Evolutionary conservation across 305 asterid species (phyloP), one percentile per base, ranked within the genome.

Genomic region (Fraxinus xanthoxyloides): DNA sequence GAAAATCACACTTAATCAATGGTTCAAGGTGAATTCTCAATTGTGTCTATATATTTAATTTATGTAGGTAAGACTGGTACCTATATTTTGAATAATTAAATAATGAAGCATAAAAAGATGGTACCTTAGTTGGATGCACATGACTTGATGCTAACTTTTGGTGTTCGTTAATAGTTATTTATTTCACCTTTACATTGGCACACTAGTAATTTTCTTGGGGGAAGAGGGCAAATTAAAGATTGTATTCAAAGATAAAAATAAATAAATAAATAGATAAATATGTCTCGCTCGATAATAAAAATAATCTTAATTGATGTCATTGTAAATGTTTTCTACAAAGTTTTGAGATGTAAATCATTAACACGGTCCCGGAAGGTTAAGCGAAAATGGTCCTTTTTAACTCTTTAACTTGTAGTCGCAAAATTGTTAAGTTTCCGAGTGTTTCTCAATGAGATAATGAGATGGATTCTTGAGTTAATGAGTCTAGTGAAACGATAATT

Each of bases 81-180:
- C 56, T 75, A 36, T 48, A 17, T 48, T 48, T 48, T 5, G 23
- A 51, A 51, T 51, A 51, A 51, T 51, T 17, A 51, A 51, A 51
- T 51, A 51, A 51, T 51, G 61, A 51, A 51, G 8, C 56, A 76
- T 82, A 23, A 82, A 82, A 76, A 76, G 81, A 76, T 65, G 81
- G 69, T 40, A 31, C 75, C 4, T 3, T 56, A 59, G 79, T 80
- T 80, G 83, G 83, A 17, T 51, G 80, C 84, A 82, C 84, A 76
- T 76, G 81, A 32, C 69, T 76, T 82, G 13, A 80, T 75, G 81
- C 34, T 31, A 65, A 73, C n/a, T 80, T 80, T 80, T 72, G 56
- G 83, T 17, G 3, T 34, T 79, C 26, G 6, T 79, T 65, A 69
- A 69, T 69, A 30, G 8, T 51, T 12, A 19, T 31, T 80, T 80